Evolutionary conservation across 169 alveolate genomes (phyloP).

Genomic region (Perkinsus marinus): DNA sequence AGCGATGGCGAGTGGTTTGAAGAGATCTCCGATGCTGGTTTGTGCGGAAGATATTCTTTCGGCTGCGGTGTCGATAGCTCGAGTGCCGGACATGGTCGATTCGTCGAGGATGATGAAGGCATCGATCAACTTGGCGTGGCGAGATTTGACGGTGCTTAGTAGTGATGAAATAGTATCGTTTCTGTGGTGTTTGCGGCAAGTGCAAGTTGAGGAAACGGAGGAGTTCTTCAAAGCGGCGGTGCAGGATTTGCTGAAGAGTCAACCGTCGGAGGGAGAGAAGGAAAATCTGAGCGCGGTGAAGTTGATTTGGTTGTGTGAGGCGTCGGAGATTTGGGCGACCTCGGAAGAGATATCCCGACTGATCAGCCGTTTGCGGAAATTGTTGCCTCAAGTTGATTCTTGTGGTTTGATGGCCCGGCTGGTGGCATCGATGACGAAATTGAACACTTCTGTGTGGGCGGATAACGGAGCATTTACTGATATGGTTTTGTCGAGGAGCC

Average conservation of each 20-base stretch:
- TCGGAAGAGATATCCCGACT: background rate
- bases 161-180: background rate
- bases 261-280: background rate
- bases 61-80: background rate
- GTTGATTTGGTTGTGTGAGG: background rate
- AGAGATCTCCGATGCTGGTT: background rate
- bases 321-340: background rate
- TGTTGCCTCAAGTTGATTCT: background rate
- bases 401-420: background rate
- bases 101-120: background rate
- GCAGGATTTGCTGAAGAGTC: background rate
- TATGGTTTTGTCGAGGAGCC: background rate
- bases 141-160: background rate
- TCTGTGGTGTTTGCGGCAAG: background rate
- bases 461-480: background rate
- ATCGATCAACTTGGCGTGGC: background rate
- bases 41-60: background rate
- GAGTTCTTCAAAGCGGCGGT: background rate
- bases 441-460: background rate
- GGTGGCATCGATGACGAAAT: background rate
- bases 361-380: background rate
- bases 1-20: background rate
- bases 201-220: background rate
- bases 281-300: background rate
- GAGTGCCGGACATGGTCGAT: background rate